These are phyloP conservation scores for Xylariaceae sp. DNA, from an alignment of 2,329 filamentous ascomycete species.

Conservation along the genomic window DNA sequence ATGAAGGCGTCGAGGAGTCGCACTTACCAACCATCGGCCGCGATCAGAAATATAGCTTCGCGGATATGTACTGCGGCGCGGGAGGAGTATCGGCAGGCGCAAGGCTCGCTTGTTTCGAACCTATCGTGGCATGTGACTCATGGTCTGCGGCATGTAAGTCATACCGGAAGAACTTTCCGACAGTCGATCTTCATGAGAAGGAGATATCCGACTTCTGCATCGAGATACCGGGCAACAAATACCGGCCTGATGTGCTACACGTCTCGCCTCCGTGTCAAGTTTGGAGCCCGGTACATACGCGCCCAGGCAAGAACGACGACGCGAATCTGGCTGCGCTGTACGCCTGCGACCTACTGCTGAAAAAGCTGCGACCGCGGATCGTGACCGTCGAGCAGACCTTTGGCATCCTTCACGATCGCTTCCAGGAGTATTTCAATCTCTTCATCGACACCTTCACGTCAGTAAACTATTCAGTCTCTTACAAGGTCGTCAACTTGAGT, in stretches of 20 bases:
- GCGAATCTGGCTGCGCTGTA: slow-evolving; percentile 63
- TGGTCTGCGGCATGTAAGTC: slow-evolving; percentile 56
- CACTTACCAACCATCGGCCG: not conserved
- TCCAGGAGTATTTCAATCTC: slow-evolving; percentile 55
- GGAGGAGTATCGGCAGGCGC: slow-evolving; percentile 73
- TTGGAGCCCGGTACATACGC: slow-evolving; percentile 71
- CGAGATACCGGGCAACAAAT: slow-evolving; percentile 31
- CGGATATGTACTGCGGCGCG: slow-evolving; percentile 73
- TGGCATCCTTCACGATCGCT: slow-evolving; percentile 58
- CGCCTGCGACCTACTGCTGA: slow-evolving; percentile 54
- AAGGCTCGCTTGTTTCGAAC: slow-evolving; percentile 53
- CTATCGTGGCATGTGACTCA: slow-evolving; percentile 66
- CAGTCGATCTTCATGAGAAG: slow-evolving; percentile 49
- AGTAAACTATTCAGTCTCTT: slow-evolving; percentile 68
- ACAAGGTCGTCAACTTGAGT: slow-evolving; percentile 59
- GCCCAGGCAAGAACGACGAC: slow-evolving; percentile 59
- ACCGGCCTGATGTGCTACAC: slow-evolving; percentile 67
- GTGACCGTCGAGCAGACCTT: slow-evolving; percentile 78
- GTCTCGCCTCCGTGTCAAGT: slow-evolving; percentile 76
- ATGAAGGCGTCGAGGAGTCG: not conserved
- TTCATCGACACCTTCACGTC: slow-evolving; percentile 66
- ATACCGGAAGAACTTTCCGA: slow-evolving; percentile 60
- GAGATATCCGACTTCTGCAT: slow-evolving; percentile 51
- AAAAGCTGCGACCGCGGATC: slow-evolving; percentile 62
- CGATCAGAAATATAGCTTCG: slow-evolving; percentile 63